Conservation (phyloP, 441 rosid genomes). For the Kokia cookei region DNA sequence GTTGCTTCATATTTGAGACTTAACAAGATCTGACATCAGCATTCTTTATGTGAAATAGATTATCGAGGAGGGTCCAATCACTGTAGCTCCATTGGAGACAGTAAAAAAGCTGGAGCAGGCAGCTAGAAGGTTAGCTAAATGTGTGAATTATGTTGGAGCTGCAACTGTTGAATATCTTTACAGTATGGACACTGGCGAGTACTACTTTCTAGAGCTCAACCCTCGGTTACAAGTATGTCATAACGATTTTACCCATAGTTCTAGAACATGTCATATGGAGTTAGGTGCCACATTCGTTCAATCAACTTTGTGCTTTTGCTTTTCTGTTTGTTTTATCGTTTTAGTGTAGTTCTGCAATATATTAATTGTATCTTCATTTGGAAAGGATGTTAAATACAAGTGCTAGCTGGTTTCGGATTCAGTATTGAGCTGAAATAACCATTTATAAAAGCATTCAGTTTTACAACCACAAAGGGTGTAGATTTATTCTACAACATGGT, state of each 20-base stretch:
- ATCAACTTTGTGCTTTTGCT: neutral
- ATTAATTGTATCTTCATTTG: constrained; percentile 3
- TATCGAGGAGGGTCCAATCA: constrained; percentile 99
- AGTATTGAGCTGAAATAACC: neutral
- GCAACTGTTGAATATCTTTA: constrained; percentile 98
- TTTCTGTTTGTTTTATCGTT: neutral
- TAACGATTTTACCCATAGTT: constrained; percentile 15
- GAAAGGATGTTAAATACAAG: neutral
- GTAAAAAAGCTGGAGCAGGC: constrained; percentile 95
- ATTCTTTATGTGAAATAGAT: constrained; percentile 42
- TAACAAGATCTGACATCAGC: constrained; percentile 7
- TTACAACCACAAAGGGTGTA: neutral
- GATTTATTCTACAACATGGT: neutral
- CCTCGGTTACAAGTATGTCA: constrained; percentile 91
- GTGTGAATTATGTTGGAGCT: constrained; percentile 95
- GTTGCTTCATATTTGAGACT: neutral
- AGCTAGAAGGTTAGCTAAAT: constrained; percentile 92
- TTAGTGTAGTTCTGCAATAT: neutral
- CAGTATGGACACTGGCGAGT: constrained; percentile 98
- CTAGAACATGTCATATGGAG: constrained; percentile 5
- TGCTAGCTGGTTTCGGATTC: constrained; percentile 3
- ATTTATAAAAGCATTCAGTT: constrained; percentile 1
- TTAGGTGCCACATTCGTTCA: neutral
- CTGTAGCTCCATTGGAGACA: constrained; percentile 86
- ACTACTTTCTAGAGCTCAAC: constrained; percentile 97